phyloP scores from a whole-genome alignment of 139 green algal genomes.

The Chlamydomonas sp. region DNA sequence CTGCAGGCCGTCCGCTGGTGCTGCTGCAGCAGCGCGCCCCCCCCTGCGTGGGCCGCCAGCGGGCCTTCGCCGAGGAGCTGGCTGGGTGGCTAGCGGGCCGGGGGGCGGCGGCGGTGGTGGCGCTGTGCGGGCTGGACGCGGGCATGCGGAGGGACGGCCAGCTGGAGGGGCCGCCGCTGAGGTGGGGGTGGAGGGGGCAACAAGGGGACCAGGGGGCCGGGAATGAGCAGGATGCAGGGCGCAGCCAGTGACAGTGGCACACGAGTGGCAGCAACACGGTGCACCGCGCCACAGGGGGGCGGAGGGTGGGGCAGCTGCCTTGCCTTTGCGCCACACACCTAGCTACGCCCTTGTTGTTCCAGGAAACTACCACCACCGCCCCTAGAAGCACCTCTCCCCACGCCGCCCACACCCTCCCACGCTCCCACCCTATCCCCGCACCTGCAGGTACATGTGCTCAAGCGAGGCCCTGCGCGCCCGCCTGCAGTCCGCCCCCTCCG shows the following conservation, averaged over 20 bases:
- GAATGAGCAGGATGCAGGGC: not conserved
- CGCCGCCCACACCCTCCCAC: not conserved
- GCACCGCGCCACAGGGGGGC: too few relatives aligned
- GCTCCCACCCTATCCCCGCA: not conserved
- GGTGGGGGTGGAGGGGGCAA: not conserved
- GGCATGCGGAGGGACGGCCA: conserved; percentile 60
- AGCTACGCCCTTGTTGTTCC: not conserved
- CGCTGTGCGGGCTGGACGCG: conserved; percentile 71
- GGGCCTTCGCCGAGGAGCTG: conserved; percentile 55
- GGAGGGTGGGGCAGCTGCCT: too few relatives aligned
- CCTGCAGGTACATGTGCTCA: not conserved
- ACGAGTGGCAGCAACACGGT: not conserved
- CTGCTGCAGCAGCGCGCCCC: conserved; percentile 81
- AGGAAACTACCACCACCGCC: not conserved
- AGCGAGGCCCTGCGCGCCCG: not conserved
- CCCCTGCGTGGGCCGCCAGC: conserved; percentile 59
- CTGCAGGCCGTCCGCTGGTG: conserved; percentile 39
- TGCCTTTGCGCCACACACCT: too few relatives aligned
- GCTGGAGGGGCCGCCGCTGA: conserved; percentile 52
- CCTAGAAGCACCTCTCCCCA: not conserved
- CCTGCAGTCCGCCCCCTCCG: not conserved
- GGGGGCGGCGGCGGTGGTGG: conserved; percentile 46
- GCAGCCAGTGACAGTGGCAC: not conserved
- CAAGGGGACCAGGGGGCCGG: not conserved
- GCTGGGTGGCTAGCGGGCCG: conserved; percentile 49